Conservation (phyloP, 345 rosid genomes). For the Pistacia vera region DNA sequence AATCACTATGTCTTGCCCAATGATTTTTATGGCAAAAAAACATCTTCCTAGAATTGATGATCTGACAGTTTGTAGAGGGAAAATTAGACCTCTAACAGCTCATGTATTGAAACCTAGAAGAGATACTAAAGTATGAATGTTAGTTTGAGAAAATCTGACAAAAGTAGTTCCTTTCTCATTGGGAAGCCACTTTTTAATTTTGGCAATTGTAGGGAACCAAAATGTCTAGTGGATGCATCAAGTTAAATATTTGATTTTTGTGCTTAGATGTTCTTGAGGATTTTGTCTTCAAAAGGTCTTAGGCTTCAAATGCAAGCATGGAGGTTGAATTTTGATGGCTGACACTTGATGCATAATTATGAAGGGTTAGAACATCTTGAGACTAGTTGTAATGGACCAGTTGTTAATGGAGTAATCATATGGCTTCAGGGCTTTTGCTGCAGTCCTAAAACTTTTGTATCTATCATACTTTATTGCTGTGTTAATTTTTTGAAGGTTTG, state of each 20-base stretch:
- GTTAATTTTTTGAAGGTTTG: background rate
- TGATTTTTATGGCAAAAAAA: conserved; percentile 1
- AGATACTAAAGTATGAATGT: no score
- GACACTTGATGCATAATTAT: background rate
- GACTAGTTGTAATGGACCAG: background rate
- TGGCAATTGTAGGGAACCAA: background rate
- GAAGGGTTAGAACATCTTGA: background rate
- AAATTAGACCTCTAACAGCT: no score
- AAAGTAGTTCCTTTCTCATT: background rate
- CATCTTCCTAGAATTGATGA: no score
- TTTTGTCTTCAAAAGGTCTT: background rate
- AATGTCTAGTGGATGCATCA: background rate
- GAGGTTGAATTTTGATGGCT: background rate
- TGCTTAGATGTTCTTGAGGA: background rate
- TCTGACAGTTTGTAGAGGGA: no score
- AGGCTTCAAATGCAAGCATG: background rate
- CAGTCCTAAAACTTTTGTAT: background rate
- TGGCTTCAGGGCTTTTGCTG: background rate
- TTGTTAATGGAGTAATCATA: background rate
- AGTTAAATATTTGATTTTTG: background rate
- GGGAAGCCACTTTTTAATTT: background rate
- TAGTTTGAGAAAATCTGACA: no score
- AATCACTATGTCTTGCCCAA: background rate
- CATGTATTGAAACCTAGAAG: no score
- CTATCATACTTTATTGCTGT: background rate